Evolutionary conservation across 2,329 filamentous ascomycete genomes (phyloP), one percentile per base, ranked within the genome.

Genomic region (Macrophomina pseudophaseolina): DNA sequence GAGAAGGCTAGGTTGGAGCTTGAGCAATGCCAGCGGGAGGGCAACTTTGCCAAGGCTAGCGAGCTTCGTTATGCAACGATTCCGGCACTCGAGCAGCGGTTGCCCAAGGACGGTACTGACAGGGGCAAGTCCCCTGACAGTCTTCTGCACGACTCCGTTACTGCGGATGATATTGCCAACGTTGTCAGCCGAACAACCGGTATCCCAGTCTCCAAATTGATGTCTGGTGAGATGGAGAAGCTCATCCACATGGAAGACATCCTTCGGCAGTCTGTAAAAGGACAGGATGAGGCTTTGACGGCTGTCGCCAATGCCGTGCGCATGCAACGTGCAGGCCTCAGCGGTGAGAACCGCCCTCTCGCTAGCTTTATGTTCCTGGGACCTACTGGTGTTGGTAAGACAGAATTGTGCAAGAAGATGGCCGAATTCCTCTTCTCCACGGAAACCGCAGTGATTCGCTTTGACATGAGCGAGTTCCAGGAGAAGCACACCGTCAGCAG

Each of bases 361-460:
- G 95, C 94, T 0, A 96, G 91, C 0, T 97, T 98, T 82, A 97
- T 98, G 90, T 97, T 98, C 86, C 86, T 98, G 3, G 95, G 95
- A 0, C 95, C 95, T 5, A 98, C 95, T 0, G 95, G 95, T 75
- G 94, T 97, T 18, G 95, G 95, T 66, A 99, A 98, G 83, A 99
- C 95, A 3, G 94, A 98, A 76, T 87, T 98, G 1, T 97, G 94
- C 85, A 98, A 98, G 84, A 94, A 96, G 77, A 90, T 99, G 72
- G 95, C 95, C 1, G 87, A 86, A 67, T 98, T 97, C 81, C 84
- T 99, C 44, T 99, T 98, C 80, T 95, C 91, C 0, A 97, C 93
- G 1, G 92, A 97, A 73, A 88, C 89, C 33, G 94, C 95, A 2
- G 93, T 99, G 32, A 88, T 97, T 40, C 87, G 95, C 40, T 98